Conservation (phyloP, 805 yeast genomes). For the Citeromyces nyonsensis region DNA sequence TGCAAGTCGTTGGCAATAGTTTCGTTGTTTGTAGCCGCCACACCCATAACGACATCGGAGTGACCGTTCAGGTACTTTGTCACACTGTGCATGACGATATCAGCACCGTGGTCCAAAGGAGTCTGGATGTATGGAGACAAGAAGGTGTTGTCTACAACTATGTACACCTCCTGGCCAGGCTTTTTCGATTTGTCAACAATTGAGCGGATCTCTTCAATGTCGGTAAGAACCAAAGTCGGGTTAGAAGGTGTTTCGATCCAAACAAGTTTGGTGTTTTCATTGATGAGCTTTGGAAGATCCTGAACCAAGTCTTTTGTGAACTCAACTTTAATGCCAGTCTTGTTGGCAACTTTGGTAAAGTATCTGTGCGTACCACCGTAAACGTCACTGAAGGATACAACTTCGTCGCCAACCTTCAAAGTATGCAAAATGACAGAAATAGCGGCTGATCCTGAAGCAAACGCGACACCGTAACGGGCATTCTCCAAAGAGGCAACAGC, state of each 20-base stretch:
- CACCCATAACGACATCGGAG: constrained; percentile 83
- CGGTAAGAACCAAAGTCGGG: constrained; percentile 74
- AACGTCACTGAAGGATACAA: constrained; percentile 70
- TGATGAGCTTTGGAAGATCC: constrained; percentile 41
- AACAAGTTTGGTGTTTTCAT: constrained; percentile 53
- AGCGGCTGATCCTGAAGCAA: constrained; percentile 77
- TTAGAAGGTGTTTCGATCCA: constrained; percentile 87
- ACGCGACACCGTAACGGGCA: constrained; percentile 63
- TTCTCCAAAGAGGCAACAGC: constrained; percentile 71
- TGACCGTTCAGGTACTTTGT: constrained; percentile 89
- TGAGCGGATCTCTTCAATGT: constrained; percentile 44
- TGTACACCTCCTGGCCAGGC: constrained; percentile 33
- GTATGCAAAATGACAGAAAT: constrained; percentile 68
- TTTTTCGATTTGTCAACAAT: constrained; percentile 25
- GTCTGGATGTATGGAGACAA: constrained; percentile 77
- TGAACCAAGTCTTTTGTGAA: constrained; percentile 50
- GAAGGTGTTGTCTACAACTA: constrained; percentile 84
- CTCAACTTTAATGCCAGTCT: constrained; percentile 58
- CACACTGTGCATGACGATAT: constrained; percentile 77
- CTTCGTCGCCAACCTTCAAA: constrained; percentile 57
- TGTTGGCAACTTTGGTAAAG: constrained; percentile 70
- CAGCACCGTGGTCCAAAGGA: constrained; percentile 76
- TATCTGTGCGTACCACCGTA: constrained; percentile 89
- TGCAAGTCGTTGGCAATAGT: constrained; percentile 46
- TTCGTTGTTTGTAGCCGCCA: constrained; percentile 54